phyloP scores from a whole-genome alignment of 805 yeast genomes.

The Wickerhamomyces sydowiorum region DNA sequence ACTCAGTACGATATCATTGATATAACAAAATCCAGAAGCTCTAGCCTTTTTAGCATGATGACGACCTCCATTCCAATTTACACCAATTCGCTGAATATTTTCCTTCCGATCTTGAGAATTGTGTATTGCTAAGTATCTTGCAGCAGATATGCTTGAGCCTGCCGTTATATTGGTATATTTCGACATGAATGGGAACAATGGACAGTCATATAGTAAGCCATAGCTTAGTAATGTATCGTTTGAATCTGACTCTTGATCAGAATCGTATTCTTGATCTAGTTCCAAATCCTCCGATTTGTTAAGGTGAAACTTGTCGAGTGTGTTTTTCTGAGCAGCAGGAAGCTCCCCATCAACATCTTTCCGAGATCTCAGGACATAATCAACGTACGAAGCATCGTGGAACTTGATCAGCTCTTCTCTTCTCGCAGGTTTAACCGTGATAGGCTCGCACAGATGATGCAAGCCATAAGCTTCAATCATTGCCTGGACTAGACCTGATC shows the following conservation, averaged over 20 bases:
- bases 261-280: constrained; percentile 1
- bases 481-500: constrained; percentile 40
- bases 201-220: constrained; percentile 62
- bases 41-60: constrained; percentile 54
- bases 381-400: constrained; percentile 42
- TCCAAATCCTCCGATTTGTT: too few species aligned
- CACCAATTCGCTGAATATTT: constrained; percentile 31
- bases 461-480: constrained; percentile 38
- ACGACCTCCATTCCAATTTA: constrained; percentile 79
- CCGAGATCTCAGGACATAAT: constrained; percentile 28
- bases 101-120: constrained; percentile 1
- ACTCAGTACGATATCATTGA: constrained; percentile 61
- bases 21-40: constrained; percentile 70
- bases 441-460: constrained; percentile 18
- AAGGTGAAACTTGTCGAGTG: not conserved
- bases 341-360: constrained; percentile 8
- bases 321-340: not conserved
- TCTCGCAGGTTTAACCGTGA: constrained; percentile 25
- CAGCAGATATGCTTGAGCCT: constrained; percentile 53
- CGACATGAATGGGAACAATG: constrained; percentile 47
- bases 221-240: constrained; percentile 22
- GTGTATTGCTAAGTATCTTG: constrained; percentile 27
- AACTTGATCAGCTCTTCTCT: constrained; percentile 37
- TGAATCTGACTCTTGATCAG: constrained; percentile 1
- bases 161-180: constrained; percentile 45